Conservation (phyloP, 768 basidiomycete genomes). For the Boletellus ananas region DNA sequence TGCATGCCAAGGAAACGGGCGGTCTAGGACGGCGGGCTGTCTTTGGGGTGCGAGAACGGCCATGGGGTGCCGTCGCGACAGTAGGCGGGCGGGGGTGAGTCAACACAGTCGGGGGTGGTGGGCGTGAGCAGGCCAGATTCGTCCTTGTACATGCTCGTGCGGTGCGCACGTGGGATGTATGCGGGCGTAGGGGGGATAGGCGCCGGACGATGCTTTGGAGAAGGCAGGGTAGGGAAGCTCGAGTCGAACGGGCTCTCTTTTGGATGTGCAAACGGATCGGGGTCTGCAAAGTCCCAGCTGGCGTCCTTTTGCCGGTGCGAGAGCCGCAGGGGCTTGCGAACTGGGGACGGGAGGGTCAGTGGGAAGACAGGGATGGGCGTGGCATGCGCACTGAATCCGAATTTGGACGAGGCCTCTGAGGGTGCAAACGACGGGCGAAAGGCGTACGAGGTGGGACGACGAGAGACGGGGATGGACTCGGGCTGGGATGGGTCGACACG, state of each 20-base stretch:
- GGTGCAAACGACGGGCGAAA: slow-evolving; percentile 23
- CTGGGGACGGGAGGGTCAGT: slow-evolving; percentile 1
- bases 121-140: slow-evolving; percentile 16
- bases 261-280: slow-evolving; percentile 15
- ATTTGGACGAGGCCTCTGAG: slow-evolving; percentile 27
- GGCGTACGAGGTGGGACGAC: slow-evolving; percentile 8
- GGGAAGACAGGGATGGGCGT: too few species aligned
- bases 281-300: slow-evolving; percentile 32
- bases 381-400: slow-evolving; percentile 23
- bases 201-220: slow-evolving; percentile 13
- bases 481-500: not conserved
- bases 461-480: not conserved
- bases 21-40: not conserved
- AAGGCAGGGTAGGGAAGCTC: not conserved
- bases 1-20: not conserved
- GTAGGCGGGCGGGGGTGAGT: slow-evolving; percentile 28
- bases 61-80: slow-evolving; percentile 8
- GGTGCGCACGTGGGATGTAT: slow-evolving; percentile 8
- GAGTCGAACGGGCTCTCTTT: slow-evolving; percentile 4
- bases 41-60: not conserved
- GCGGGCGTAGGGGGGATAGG: slow-evolving; percentile 6
- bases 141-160: slow-evolving; percentile 17
- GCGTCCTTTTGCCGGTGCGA: slow-evolving; percentile 13
- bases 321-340: slow-evolving; percentile 25
- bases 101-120: slow-evolving; percentile 15